A percentile compares a stretch with the other conserved stretches of the same genome.
Conservation (phyloP, 1,284 basidiomycete species). For the Rhodotorula sp. region DNA sequence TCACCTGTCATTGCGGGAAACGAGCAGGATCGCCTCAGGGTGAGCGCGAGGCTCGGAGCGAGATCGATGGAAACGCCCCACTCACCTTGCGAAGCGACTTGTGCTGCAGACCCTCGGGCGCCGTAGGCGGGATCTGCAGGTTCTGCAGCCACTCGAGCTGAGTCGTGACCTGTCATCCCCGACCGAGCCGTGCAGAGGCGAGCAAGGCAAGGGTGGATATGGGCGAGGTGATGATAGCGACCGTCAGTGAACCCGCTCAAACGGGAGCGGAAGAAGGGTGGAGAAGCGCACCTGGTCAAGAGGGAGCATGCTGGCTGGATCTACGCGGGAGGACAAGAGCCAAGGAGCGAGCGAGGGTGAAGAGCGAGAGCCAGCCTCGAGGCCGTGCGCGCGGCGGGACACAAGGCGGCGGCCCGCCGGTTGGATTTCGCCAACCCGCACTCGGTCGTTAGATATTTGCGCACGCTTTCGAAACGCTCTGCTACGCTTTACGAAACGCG, state of each 20-base stretch:
- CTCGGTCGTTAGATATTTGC: too few relatives aligned
- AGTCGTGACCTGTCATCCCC: slow-evolving; percentile 26
- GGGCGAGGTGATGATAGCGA: not conserved
- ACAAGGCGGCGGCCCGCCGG: too few relatives aligned
- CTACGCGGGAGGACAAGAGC: not conserved
- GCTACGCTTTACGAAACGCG: not conserved
- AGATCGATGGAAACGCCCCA: slow-evolving; percentile 4
- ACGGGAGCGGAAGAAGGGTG: not conserved
- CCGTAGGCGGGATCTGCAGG: slow-evolving; percentile 68
- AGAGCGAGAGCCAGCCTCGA: not conserved
- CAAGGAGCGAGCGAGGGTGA: not conserved
- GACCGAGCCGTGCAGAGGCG: not conserved
- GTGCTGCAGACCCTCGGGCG: slow-evolving; percentile 70
- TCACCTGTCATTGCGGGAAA: not conserved
- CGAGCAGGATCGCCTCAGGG: not conserved
- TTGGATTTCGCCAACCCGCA: too few relatives aligned
- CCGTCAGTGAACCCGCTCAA: not conserved
- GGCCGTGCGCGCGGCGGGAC: not conserved
- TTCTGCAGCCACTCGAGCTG: slow-evolving; percentile 89
- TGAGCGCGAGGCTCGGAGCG: not conserved
- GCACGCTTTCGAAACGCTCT: not conserved
- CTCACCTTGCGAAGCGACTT: slow-evolving; percentile 84
- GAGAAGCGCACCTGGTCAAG: slow-evolving; percentile 2
- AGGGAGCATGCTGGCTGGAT: slow-evolving; percentile 5
- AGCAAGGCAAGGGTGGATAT: not conserved